phyloP scores from a whole-genome alignment of 129 eudicot species.

The Logfia minima region DNA sequence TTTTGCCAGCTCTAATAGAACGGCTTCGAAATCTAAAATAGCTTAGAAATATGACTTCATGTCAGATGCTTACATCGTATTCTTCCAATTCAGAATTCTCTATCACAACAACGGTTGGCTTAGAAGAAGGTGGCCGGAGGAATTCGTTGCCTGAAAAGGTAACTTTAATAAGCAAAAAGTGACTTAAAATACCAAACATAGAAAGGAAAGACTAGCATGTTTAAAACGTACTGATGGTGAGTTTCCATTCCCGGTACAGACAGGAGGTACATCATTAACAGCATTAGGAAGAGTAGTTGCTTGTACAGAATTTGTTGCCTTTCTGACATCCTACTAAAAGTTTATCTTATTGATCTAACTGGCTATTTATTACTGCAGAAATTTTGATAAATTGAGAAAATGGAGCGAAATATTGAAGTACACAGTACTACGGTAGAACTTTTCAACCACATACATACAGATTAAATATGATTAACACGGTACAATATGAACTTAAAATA shows the following conservation, averaged over 20 bases:
- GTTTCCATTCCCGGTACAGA: slow-evolving; percentile 42
- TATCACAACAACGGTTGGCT: slow-evolving; percentile 56
- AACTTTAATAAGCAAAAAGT: slow-evolving; percentile 23
- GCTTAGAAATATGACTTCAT: neutral
- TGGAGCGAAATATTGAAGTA: neutral
- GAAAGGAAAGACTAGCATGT: neutral
- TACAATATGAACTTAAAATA: neutral
- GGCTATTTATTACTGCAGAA: slow-evolving; percentile 70
- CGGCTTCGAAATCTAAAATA: neutral
- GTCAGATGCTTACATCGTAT: slow-evolving; percentile 61
- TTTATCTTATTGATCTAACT: slow-evolving; percentile 73
- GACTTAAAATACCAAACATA: slow-evolving; percentile 15
- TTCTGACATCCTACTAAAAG: slow-evolving; percentile 81
- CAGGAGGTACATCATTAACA: slow-evolving; percentile 41
- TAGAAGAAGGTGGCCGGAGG: slow-evolving; percentile 64
- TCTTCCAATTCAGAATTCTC: slow-evolving; percentile 79
- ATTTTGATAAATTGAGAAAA: slow-evolving; percentile 8
- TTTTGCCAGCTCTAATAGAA: neutral
- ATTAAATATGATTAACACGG: neutral
- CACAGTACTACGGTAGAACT: neutral
- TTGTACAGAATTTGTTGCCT: slow-evolving; percentile 52
- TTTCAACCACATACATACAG: neutral
- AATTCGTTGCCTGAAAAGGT: slow-evolving; percentile 31
- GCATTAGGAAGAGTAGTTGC: slow-evolving; percentile 42
- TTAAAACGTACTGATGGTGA: slow-evolving; percentile 41